Evolutionary conservation across 176 grass and related monocot species (phyloP), one percentile per base, ranked within the genome.

Genomic region (Sorghum bicolor): DNA sequence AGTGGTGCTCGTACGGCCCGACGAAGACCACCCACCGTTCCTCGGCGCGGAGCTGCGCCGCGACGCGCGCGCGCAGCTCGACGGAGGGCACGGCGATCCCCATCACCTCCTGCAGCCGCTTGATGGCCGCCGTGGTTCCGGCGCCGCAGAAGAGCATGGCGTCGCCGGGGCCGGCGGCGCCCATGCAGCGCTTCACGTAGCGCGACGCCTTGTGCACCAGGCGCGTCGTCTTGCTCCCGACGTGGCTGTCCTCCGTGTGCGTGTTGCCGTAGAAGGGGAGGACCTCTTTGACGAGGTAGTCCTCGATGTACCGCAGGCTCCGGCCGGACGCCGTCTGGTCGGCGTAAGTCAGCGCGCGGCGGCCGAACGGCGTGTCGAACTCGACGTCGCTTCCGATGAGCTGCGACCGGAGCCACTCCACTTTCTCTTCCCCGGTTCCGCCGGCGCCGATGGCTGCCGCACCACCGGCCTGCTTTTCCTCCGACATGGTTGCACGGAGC

Each of bases 261-360:
- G 95, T 97, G 82, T 94, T 97, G 17, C 93, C 95, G 34, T 97
- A 97, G 75, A 80, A 81, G 22, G 95, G 95, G 74, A 97, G 95
- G 70, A 94, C 90, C 58, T 92, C 76, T 32, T 84, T 80, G 44
- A 90, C 33, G 80, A 97, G 62, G 64, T 92, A 97, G 29, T 97
- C 87, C 72, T 97, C 95, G 37, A 97, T 71, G 84, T 89, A 91
- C 0, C 79, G 79, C n/a, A 97, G 78, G 86, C 86, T 79, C 30
- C 78, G 85, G 48, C 92, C 95, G 48, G 95, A 91, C 15, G 92
- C 95, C 11, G 95, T 92, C 55, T 94, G 90, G 77, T 97, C 95
- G 29, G 88, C 92, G 78, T 97, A 97, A 9, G 86, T 91, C 16
- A 97, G 86, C 2, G 15, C 30, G 40, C 92, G 92, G 2, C 77